Percentiles rank a stretch among this genome's conserved stretches.
These are phyloP conservation scores for Cystobasidium tubakii DNA, from an alignment of 768 basidiomycete genomes.

Conservation along the genomic window DNA sequence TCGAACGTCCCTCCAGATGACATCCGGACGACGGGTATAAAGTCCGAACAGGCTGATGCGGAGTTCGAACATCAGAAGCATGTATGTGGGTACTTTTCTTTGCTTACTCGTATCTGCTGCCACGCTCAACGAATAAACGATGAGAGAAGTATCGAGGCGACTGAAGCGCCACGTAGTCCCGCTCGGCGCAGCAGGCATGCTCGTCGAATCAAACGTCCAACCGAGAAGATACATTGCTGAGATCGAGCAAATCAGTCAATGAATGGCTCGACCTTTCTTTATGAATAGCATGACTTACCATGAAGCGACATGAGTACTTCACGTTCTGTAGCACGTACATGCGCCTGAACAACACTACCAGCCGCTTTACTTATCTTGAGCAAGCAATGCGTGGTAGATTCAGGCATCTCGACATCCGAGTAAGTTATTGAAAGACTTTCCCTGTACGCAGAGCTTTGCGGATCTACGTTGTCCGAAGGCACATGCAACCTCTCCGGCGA, in stretches of 20 bases:
- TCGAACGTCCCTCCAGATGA: not conserved
- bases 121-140: slow-evolving; percentile 6
- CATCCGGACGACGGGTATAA: not conserved
- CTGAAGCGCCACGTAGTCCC: not conserved
- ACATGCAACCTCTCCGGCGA: not conserved
- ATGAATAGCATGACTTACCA: not conserved
- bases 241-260: not conserved
- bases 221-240: not conserved
- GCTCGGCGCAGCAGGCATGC: not conserved
- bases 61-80: not conserved
- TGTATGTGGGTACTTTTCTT: too few species aligned
- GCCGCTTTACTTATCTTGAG: not conserved
- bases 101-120: not conserved
- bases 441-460: not conserved
- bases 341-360: not conserved
- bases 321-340: not conserved
- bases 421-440: not conserved
- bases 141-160: slow-evolving; percentile 13
- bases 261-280: too few species aligned
- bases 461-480: not conserved
- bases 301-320: not conserved
- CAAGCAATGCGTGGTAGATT: not conserved
- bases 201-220: not conserved
- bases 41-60: not conserved
- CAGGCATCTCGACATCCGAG: not conserved